These are phyloP conservation scores for Exophiala xenobiotica DNA, from an alignment of 2,329 filamentous ascomycete species.

Conservation along the genomic window DNA sequence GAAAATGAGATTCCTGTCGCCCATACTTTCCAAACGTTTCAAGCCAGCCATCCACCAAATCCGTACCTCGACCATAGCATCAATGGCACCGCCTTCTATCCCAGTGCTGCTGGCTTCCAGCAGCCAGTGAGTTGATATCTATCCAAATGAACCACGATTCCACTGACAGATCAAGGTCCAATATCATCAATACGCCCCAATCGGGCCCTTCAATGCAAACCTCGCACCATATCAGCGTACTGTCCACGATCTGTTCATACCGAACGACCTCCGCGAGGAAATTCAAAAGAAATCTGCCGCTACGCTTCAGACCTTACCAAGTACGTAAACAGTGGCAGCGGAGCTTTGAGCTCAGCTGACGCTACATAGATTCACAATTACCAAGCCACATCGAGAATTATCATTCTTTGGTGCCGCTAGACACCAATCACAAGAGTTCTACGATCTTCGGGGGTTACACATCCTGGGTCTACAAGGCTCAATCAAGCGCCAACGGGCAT, in stretches of 20 bases:
- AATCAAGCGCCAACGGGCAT: conserved; percentile 81
- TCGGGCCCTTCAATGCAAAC: conserved; percentile 78
- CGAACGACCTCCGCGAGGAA: conserved; percentile 82
- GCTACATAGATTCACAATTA: conserved; percentile 60
- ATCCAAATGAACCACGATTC: background rate
- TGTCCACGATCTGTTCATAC: conserved; percentile 87
- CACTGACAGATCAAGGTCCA: conserved; percentile 58
- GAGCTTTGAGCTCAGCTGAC: background rate
- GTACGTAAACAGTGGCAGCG: conserved; percentile 43
- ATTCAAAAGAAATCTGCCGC: conserved; percentile 86
- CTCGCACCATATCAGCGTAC: conserved; percentile 81
- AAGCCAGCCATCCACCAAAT: conserved; percentile 52
- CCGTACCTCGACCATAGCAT: conserved; percentile 73
- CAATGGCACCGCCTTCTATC: conserved; percentile 65
- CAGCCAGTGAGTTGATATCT: conserved; percentile 58
- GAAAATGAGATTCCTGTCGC: conserved; percentile 24
- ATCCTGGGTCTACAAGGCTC: conserved; percentile 94
- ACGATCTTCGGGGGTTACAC: conserved; percentile 75
- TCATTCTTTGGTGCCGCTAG: conserved; percentile 86
- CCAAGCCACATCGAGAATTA: conserved; percentile 79
- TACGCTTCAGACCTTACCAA: conserved; percentile 78
- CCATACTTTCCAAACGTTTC: conserved; percentile 26
- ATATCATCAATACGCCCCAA: conserved; percentile 89
- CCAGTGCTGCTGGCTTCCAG: conserved; percentile 56
- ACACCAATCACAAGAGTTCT: conserved; percentile 76